These are phyloP conservation scores for Psilocybe sp. DNA, from an alignment of 768 basidiomycete genomes.

Conservation along the genomic window DNA sequence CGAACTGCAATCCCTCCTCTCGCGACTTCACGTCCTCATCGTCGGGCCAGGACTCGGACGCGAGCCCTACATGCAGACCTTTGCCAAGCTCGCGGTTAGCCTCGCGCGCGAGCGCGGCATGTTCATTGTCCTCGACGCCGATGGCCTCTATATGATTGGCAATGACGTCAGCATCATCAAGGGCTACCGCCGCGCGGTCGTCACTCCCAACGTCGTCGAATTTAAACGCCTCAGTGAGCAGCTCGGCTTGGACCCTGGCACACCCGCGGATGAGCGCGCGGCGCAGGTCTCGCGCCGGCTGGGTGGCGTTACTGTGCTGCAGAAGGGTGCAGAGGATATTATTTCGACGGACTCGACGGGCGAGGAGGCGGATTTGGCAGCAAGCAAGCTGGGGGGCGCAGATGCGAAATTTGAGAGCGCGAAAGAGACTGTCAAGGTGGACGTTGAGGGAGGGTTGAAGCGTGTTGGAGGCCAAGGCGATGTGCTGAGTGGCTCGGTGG, in stretches of 20 bases:
- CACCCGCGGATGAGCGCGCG: conserved; percentile 56
- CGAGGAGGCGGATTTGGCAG: conserved; percentile 41
- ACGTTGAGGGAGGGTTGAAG: conserved; percentile 79
- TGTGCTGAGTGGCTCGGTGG: conserved; percentile 84
- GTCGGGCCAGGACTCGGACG: conserved; percentile 95
- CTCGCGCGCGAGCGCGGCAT: conserved; percentile 74
- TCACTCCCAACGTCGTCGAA: conserved; percentile 95
- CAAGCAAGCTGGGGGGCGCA: conserved; percentile 39
- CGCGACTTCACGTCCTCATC: conserved; percentile 87
- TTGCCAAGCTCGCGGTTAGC: conserved; percentile 70
- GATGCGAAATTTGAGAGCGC: conserved; percentile 51
- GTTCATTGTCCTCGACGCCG: conserved; percentile 94
- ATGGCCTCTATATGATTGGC: conserved; percentile 83
- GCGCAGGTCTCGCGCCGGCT: conserved; percentile 67
- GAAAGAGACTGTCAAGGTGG: conserved; percentile 62
- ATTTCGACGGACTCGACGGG: conserved; percentile 76
- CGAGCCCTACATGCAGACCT: conserved; percentile 84
- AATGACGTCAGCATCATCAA: conserved; percentile 69
- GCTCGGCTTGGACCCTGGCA: conserved; percentile 58
- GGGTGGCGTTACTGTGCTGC: conserved; percentile 85
- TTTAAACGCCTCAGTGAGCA: conserved; percentile 82
- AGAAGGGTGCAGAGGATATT: conserved; percentile 84
- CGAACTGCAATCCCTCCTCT: conserved; percentile 65
- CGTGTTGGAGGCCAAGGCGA: conserved; percentile 97
- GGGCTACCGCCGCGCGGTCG: conserved; percentile 83